phyloP scores from a whole-genome alignment of 2,329 filamentous ascomycete species.

The Tympanopsis confertula region DNA sequence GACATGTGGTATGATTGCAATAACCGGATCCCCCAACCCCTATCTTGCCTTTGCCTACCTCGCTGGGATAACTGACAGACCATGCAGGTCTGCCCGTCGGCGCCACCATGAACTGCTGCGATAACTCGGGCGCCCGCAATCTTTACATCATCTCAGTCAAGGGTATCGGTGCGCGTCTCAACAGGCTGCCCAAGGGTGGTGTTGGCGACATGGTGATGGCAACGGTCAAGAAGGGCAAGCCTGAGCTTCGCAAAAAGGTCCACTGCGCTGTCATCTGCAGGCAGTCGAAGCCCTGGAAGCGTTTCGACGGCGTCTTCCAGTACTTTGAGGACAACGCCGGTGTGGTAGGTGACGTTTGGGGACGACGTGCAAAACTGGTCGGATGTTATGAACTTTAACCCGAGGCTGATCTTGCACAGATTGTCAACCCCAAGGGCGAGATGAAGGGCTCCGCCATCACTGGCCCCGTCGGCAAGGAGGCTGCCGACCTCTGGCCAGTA shows the following conservation, averaged over 20 bases:
- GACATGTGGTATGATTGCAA: conserved; percentile 99
- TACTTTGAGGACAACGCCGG: conserved; percentile 99
- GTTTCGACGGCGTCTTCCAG: conserved; percentile 94
- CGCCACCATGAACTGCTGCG: conserved; percentile 99
- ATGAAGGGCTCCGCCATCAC: conserved; percentile 99
- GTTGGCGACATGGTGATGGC: conserved; percentile 99
- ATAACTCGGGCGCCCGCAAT: conserved; percentile 98
- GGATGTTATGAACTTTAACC: not conserved
- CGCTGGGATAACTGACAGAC: conserved; percentile 3
- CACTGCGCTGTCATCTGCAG: conserved; percentile 98
- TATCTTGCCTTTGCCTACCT: conserved; percentile 29
- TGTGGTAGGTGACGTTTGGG: conserved; percentile 63
- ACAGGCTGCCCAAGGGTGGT: conserved; percentile 92
- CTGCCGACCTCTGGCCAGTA: conserved; percentile 97
- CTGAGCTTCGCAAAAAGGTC: conserved; percentile 99
- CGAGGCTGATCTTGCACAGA: conserved; percentile 37
- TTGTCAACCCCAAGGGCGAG: conserved; percentile 99
- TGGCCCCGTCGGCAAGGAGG: conserved; percentile 98
- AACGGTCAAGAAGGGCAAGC: conserved; percentile 99
- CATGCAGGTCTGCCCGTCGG: conserved; percentile 52
- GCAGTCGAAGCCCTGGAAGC: conserved; percentile 99
- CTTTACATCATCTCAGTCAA: conserved; percentile 99
- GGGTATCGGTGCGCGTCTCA: conserved; percentile 93
- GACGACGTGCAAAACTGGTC: too few relatives aligned
- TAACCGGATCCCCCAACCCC: conserved; percentile 99